A percentile compares a stretch with the other conserved stretches of the same genome.
These are phyloP conservation scores for Fusarium praegraminearum DNA, from an alignment of 2,329 filamentous ascomycete species.

Conservation along the genomic window DNA sequence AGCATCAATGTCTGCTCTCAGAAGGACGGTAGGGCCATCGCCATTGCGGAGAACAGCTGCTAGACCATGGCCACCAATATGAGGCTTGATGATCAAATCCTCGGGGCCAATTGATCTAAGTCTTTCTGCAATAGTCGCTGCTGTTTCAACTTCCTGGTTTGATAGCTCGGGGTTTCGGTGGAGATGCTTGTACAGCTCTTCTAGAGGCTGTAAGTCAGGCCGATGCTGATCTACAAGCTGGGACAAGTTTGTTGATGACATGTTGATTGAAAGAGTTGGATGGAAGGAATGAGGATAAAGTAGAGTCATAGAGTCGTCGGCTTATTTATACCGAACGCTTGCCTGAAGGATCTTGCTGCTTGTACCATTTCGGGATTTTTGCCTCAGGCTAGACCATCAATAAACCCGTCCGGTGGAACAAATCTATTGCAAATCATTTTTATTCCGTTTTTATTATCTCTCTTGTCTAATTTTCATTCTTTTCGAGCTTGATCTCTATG, in stretches of 20 bases:
- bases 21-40: conserved; percentile 64
- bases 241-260: neutral
- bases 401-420: too few species aligned
- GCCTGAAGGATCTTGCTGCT: neutral
- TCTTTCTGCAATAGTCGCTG: conserved; percentile 58
- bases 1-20: conserved; percentile 73
- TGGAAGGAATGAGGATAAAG: too few species aligned
- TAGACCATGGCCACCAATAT: conserved; percentile 70
- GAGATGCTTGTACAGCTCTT: conserved; percentile 64
- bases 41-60: conserved; percentile 69
- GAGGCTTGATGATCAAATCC: conserved; percentile 55
- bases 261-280: neutral
- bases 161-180: conserved; percentile 71
- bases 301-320: neutral
- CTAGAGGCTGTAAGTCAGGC: conserved; percentile 2
- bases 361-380: neutral
- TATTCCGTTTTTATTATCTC: neutral
- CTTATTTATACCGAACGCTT: conserved; percentile 6
- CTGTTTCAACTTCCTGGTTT: conserved; percentile 65
- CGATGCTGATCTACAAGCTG: conserved; percentile 14
- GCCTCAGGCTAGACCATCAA: too few species aligned
- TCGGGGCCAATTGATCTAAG: conserved; percentile 44
- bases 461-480: fast-evolving
- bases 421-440: neutral
- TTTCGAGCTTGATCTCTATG: neutral